These are phyloP conservation scores for Aplosporella prunicola DNA, from an alignment of 2,329 filamentous ascomycete genomes.

Conservation along the genomic window DNA sequence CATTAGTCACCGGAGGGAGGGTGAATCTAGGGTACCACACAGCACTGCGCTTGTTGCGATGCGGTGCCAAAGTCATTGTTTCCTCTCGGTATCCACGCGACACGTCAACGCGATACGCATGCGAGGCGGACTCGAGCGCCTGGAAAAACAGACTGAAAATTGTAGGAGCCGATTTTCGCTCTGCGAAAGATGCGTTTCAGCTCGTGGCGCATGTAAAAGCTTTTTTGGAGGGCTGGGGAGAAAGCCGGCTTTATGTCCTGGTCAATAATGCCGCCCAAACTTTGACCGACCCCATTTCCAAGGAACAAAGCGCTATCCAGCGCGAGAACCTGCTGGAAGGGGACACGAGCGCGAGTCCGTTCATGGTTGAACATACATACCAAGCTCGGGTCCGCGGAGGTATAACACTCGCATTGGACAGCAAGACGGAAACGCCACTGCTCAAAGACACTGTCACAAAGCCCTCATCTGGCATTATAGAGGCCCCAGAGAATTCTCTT, in stretches of 20 bases:
- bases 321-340: too few species aligned
- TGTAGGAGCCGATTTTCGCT: constrained; percentile 27
- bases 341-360: too few species aligned
- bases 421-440: too few species aligned
- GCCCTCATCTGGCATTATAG: constrained; percentile 11
- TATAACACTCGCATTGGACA: too few species aligned
- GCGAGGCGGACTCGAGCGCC: constrained; percentile 13
- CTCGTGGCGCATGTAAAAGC: constrained; percentile 18
- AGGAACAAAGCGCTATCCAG: too few species aligned
- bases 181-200: constrained; percentile 23
- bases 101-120: constrained; percentile 21
- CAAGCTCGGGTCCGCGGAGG: too few species aligned
- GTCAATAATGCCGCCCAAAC: constrained; percentile 35
- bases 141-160: constrained; percentile 20
- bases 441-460: too few species aligned
- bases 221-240: constrained; percentile 15
- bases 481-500: constrained; percentile 2
- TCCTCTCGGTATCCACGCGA: constrained; percentile 29
- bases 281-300: too few species aligned
- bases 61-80: constrained; percentile 28
- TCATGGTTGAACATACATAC: too few species aligned
- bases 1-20: constrained; percentile 28
- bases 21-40: constrained; percentile 28
- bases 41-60: constrained; percentile 26
- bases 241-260: constrained; percentile 22